Evolutionary conservation across 129 eudicot species (phyloP).

Genomic region (Helianthus annuus): DNA sequence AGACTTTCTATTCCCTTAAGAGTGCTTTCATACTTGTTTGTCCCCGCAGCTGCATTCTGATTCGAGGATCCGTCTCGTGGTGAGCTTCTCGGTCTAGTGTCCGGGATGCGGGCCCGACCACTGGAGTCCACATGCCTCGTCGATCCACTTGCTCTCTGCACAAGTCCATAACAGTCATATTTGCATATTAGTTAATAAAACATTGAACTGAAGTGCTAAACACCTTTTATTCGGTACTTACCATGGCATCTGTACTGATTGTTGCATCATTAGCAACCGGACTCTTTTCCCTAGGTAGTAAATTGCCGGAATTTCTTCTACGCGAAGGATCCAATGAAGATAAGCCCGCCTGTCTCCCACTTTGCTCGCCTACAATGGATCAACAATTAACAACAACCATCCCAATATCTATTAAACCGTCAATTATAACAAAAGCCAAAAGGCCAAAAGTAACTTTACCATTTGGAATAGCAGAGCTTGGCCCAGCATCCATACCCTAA

Average conservation of each 20-base stretch:
- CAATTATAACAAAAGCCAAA: background rate
- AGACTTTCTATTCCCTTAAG: slow-evolving; percentile 75
- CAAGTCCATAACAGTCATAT: background rate
- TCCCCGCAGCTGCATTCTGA: slow-evolving; percentile 37
- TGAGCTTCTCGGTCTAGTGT: slow-evolving; percentile 44
- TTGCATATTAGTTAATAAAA: background rate
- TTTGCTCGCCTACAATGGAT: slow-evolving; percentile 56
- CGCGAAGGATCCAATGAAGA: slow-evolving; percentile 68
- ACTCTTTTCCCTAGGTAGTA: slow-evolving; percentile 56
- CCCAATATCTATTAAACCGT: background rate
- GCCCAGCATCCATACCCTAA: slow-evolving; percentile 71
- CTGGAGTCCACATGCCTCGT: slow-evolving; percentile 41
- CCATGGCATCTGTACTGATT: slow-evolving; percentile 69
- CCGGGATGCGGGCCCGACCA: slow-evolving; percentile 49
- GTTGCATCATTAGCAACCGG: slow-evolving; percentile 66
- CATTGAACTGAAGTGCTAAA: background rate
- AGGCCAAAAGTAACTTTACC: slow-evolving; percentile 29
- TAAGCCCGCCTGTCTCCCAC: slow-evolving; percentile 42
- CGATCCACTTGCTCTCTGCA: slow-evolving; percentile 60
- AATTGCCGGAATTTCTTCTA: slow-evolving; percentile 55
- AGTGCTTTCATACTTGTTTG: slow-evolving; percentile 66
- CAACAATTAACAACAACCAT: slow-evolving; percentile 16
- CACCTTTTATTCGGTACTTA: slow-evolving; percentile 21
- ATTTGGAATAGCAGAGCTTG: slow-evolving; percentile 66
- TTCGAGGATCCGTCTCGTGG: slow-evolving; percentile 47